Percentiles rank a stretch among this genome's conserved stretches.
Conservation (phyloP, 345 rosid species). For the Eucalyptus rudis region DNA sequence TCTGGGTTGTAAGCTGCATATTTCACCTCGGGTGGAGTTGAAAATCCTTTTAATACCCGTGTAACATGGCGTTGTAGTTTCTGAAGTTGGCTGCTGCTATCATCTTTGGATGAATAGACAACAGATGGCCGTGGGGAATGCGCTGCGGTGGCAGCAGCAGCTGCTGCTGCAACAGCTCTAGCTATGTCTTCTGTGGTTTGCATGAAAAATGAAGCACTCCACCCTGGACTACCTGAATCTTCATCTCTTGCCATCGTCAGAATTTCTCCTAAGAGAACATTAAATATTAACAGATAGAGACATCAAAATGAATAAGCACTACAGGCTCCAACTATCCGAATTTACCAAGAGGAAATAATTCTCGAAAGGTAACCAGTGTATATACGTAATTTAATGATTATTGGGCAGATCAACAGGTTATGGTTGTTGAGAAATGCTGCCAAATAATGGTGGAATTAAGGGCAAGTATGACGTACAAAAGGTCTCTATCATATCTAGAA, state of each 20-base stretch:
- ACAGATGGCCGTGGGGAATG: conserved; percentile 80
- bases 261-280: conserved; percentile 13
- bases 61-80: conserved; percentile 61
- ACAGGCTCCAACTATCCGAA: neutral
- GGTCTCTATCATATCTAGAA: neutral
- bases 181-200: conserved; percentile 79
- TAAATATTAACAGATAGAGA: neutral
- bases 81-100: conserved; percentile 54
- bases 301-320: neutral
- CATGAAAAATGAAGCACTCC: conserved; percentile 61
- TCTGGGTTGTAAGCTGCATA: conserved; percentile 66
- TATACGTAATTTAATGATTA: neutral
- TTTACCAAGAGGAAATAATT: neutral
- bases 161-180: conserved; percentile 69
- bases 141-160: conserved; percentile 57
- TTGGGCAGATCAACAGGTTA: neutral
- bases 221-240: conserved; percentile 67
- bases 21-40: conserved; percentile 49
- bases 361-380: neutral
- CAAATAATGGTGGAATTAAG: neutral
- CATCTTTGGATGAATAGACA: conserved; percentile 64
- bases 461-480: neutral
- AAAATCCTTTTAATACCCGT: conserved; percentile 57
- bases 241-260: conserved; percentile 52
- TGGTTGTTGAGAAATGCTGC: neutral